Conservation (phyloP, 2,329 filamentous ascomycete species). For the Monilinia aucupariae region DNA sequence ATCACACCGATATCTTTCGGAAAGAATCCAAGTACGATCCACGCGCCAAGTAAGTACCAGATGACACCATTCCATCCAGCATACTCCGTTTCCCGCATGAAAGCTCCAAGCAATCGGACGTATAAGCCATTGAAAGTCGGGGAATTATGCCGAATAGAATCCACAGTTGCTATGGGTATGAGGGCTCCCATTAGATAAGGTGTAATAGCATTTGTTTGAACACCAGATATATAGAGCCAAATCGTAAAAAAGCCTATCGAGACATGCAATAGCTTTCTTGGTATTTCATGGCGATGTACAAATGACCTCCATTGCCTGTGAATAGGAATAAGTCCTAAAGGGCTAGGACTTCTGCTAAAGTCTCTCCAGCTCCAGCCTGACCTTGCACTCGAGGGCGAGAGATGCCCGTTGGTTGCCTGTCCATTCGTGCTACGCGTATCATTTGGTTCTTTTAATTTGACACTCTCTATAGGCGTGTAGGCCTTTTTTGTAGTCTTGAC, state of each 20-base stretch:
- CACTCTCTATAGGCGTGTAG: constrained; percentile 41
- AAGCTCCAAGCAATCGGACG: constrained; percentile 73
- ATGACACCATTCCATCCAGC: constrained; percentile 94
- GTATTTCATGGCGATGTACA: constrained; percentile 95
- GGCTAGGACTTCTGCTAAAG: constrained; percentile 85
- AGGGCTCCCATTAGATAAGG: constrained; percentile 77
- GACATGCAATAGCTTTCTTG: constrained; percentile 86
- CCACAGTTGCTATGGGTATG: constrained; percentile 75
- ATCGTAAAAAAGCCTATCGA: constrained; percentile 94
- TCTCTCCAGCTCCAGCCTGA: constrained; percentile 74
- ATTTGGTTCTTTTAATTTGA: constrained; percentile 23
- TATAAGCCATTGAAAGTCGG: constrained; percentile 81
- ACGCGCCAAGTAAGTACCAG: constrained; percentile 89
- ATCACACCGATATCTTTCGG: constrained; percentile 92
- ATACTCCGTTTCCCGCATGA: constrained; percentile 97
- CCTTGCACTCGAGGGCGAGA: constrained; percentile 59
- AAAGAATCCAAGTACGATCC: constrained; percentile 77
- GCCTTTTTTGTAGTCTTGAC: constrained; percentile 26
- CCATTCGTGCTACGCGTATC: constrained; percentile 20
- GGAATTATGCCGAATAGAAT: constrained; percentile 78
- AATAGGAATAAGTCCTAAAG: constrained; percentile 89
- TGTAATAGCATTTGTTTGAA: constrained; percentile 71
- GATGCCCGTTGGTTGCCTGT: constrained; percentile 54
- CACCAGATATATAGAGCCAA: constrained; percentile 74
- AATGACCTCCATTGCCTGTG: constrained; percentile 87